Evolutionary conservation across 2,329 filamentous ascomycete species (phyloP).

Genomic region (Aspergillus quadrilineatus): DNA sequence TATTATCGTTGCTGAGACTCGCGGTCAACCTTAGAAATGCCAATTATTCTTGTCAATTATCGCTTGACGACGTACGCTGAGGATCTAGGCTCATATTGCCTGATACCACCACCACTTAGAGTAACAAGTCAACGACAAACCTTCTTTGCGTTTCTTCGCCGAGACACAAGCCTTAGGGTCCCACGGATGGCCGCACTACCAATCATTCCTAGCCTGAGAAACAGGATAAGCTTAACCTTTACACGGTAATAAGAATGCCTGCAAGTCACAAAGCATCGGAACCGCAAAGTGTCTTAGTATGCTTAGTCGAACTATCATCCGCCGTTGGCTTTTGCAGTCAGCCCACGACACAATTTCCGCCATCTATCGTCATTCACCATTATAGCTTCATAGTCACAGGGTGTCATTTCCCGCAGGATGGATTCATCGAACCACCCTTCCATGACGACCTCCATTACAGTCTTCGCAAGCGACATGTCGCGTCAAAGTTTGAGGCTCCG

Average conservation of each 20-base stretch:
- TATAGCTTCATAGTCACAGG: constrained; percentile 3
- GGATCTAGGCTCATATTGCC: neutral
- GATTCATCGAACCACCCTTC: constrained; percentile 1
- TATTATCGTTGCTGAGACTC: neutral
- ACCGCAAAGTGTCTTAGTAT: neutral
- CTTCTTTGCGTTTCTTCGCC: neutral
- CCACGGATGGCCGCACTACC: neutral
- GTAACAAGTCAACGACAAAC: neutral
- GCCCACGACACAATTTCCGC: neutral
- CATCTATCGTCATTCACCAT: constrained; percentile 1
- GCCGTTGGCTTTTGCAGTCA: neutral
- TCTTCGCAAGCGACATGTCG: neutral
- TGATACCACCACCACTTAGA: neutral
- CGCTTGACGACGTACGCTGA: neutral
- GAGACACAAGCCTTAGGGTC: neutral
- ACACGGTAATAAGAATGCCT: neutral
- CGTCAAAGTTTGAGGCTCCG: neutral
- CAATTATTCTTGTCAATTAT: neutral
- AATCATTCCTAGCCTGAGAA: neutral
- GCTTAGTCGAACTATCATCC: neutral
- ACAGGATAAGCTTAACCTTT: constrained; percentile 2
- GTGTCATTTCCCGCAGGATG: neutral
- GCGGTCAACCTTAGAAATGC: neutral
- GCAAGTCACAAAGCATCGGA: neutral
- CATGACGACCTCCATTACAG: neutral